phyloP scores from a whole-genome alignment of 1,284 basidiomycete species.

The Cryptococcus sp. region DNA sequence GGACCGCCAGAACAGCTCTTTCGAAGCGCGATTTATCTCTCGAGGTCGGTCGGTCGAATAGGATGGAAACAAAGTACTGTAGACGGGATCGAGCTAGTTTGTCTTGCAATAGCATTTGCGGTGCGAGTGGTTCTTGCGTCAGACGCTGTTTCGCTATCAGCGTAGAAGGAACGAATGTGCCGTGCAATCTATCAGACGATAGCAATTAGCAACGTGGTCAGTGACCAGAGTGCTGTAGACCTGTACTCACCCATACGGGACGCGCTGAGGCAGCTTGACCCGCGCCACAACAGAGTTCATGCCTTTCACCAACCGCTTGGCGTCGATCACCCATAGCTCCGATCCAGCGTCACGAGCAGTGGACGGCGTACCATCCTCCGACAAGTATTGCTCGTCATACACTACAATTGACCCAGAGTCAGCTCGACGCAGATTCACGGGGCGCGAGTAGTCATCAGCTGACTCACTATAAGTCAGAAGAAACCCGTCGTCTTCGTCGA shows the following conservation, averaged over 20 bases:
- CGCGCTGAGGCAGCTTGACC: slow-evolving; percentile 55
- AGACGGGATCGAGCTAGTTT: slow-evolving; percentile 37
- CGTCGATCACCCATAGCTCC: slow-evolving; percentile 57
- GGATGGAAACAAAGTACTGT: slow-evolving; percentile 36
- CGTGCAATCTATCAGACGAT: slow-evolving; percentile 31
- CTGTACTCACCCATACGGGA: slow-evolving; percentile 44
- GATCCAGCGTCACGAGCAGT: slow-evolving; percentile 45
- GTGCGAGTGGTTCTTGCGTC: slow-evolving; percentile 15
- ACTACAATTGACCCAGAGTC: slow-evolving; percentile 23
- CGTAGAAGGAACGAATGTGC: slow-evolving; percentile 35
- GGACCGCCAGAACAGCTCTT: slow-evolving; percentile 22
- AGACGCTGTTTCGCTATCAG: slow-evolving; percentile 26
- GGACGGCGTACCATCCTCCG: slow-evolving; percentile 47
- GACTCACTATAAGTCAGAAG: slow-evolving; percentile 54
- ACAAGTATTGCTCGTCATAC: slow-evolving; percentile 55
- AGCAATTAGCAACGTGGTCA: no score
- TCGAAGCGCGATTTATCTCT: slow-evolving; percentile 30
- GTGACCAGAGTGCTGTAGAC: not conserved
- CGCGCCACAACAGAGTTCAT: slow-evolving; percentile 52
- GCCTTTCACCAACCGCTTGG: slow-evolving; percentile 40
- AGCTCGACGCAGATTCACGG: no score
- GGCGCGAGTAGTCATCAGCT: no score
- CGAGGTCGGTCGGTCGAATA: slow-evolving; percentile 30
- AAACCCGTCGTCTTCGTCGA: slow-evolving; percentile 56
- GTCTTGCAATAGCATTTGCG: slow-evolving; percentile 34